A percentile compares a stretch with the other conserved stretches of the same genome.
Evolutionary conservation across 768 basidiomycete genomes (phyloP).

Genomic region (Porpolomopsis calyptriformis): DNA sequence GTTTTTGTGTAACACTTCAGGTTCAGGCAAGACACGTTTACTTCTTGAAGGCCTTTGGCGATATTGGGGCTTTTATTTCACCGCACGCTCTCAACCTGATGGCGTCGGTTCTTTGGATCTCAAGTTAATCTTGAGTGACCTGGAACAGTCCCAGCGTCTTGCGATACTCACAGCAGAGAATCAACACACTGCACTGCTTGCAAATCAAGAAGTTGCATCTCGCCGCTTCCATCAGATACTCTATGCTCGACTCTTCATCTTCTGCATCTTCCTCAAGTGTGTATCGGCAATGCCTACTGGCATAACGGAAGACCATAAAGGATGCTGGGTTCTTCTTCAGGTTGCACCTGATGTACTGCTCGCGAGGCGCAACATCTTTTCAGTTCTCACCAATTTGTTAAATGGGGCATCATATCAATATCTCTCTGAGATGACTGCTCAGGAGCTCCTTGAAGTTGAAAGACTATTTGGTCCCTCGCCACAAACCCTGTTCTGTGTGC

Average conservation of each 20-base stretch:
- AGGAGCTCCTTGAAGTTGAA: too few relatives aligned
- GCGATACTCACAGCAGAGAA: neutral
- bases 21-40: conserved; percentile 5
- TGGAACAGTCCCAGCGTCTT: neutral
- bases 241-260: conserved; percentile 8
- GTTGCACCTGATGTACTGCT: neutral
- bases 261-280: conserved; percentile 6
- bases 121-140: neutral
- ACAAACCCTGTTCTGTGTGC: too few relatives aligned
- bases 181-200: neutral
- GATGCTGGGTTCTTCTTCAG: conserved; percentile 7
- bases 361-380: neutral
- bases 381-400: neutral
- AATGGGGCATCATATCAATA: neutral
- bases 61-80: conserved; percentile 10
- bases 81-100: neutral
- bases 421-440: neutral
- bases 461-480: too few relatives aligned
- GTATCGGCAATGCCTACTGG: neutral
- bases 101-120: conserved; percentile 6
- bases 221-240: conserved; percentile 2
- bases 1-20: too few relatives aligned
- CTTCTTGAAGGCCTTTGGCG: conserved; percentile 7
- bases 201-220: neutral
- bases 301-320: conserved; percentile 5